Conservation (phyloP, 257 asterid genomes). For the Marsdenia floribunda region DNA sequence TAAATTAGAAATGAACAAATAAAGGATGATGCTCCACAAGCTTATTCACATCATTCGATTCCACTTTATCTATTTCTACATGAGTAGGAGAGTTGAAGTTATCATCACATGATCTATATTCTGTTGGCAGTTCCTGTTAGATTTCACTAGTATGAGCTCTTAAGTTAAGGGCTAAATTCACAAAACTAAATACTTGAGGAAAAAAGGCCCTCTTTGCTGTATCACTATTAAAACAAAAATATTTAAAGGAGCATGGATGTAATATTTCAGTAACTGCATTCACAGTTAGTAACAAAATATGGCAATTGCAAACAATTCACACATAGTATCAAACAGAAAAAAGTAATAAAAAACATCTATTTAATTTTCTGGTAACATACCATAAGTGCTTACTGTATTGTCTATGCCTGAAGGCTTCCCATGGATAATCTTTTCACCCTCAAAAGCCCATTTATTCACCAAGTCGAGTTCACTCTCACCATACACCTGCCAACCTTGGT, state of each 20-base stretch:
- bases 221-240: background rate
- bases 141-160: background rate
- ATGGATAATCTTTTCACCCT: slow-evolving; percentile 91
- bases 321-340: background rate
- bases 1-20: background rate
- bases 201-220: background rate
- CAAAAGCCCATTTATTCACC: slow-evolving; percentile 95
- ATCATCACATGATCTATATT: background rate
- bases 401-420: slow-evolving; percentile 99
- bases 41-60: background rate
- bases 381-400: slow-evolving; percentile 95
- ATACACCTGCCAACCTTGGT: slow-evolving; percentile 85
- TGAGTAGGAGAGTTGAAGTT: background rate
- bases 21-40: background rate
- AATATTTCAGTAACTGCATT: background rate
- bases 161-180: background rate
- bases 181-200: no score
- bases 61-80: background rate
- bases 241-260: background rate
- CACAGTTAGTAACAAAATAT: background rate
- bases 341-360: background rate
- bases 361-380: slow-evolving; percentile 39
- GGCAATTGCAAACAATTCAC: background rate
- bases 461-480: slow-evolving; percentile 70
- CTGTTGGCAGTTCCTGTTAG: background rate